Percentiles rank a stretch among this genome's conserved stretches.
Conservation (phyloP, 75 land plant species). For the Isoetes taiwanensis region DNA sequence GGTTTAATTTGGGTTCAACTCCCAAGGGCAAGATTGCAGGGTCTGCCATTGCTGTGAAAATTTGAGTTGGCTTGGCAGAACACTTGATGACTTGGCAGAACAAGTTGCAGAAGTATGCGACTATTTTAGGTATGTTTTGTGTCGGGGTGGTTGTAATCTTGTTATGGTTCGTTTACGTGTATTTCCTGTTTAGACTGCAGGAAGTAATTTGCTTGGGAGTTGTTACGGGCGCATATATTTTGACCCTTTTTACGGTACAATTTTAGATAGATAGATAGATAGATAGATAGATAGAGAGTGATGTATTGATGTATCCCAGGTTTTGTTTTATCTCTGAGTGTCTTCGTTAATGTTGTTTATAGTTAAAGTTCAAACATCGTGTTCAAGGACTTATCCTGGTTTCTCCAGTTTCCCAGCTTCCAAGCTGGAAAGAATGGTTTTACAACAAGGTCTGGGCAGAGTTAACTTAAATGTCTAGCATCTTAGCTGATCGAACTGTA, state of each 20-base stretch:
- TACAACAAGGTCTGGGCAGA: slow-evolving; percentile 69
- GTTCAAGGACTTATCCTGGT: slow-evolving; percentile 74
- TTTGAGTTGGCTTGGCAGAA: too few relatives aligned
- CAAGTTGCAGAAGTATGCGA: slow-evolving; percentile 81
- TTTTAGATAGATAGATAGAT: too few relatives aligned
- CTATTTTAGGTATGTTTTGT: slow-evolving; percentile 57
- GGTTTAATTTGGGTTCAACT: too few relatives aligned
- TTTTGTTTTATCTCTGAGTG: too few relatives aligned
- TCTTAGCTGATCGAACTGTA: too few relatives aligned
- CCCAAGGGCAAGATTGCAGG: too few relatives aligned
- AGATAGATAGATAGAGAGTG: too few relatives aligned
- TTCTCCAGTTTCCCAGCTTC: slow-evolving; percentile 74
- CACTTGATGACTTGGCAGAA: slow-evolving; percentile 75
- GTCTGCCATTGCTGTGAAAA: too few relatives aligned
- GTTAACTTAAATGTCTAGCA: too few relatives aligned
- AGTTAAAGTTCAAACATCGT: slow-evolving; percentile 68
- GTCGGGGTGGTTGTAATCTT: too few relatives aligned
- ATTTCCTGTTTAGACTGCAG: slow-evolving; percentile 44
- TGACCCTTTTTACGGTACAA: slow-evolving; percentile 74
- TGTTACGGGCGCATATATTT: slow-evolving; percentile 84
- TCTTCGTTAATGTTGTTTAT: slow-evolving; percentile 9
- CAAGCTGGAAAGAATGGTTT: slow-evolving; percentile 93
- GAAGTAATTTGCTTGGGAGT: slow-evolving; percentile 89
- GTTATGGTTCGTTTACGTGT: too few relatives aligned
- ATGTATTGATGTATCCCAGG: too few relatives aligned